These are phyloP conservation scores for Chimonanthus praecox DNA, from an alignment of 164 flowering plant genomes.

Conservation along the genomic window DNA sequence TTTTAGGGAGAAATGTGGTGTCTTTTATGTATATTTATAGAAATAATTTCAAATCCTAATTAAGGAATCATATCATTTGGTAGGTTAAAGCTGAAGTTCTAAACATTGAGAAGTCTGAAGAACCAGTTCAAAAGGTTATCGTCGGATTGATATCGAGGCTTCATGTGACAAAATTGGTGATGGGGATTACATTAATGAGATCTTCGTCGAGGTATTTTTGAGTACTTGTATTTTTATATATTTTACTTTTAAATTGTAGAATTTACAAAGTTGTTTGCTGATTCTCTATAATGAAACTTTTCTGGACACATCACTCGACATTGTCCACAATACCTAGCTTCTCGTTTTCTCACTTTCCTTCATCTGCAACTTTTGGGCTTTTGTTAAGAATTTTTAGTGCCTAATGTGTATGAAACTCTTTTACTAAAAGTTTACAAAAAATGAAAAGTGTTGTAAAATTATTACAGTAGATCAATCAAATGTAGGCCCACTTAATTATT, in stretches of 20 bases:
- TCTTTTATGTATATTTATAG: background rate
- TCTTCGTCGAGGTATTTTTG: slow-evolving; percentile 35
- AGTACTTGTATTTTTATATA: background rate
- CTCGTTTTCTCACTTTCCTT: no score
- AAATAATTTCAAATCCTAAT: background rate
- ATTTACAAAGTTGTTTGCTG: no score
- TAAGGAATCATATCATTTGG: background rate
- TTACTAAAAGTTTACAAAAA: no score
- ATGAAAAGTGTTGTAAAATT: no score
- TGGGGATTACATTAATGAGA: slow-evolving; percentile 49
- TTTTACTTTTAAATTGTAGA: background rate
- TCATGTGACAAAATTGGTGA: slow-evolving; percentile 52
- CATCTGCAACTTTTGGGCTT: no score
- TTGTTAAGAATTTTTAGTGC: no score
- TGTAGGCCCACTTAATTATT: no score
- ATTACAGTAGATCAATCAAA: no score
- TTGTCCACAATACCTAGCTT: no score
- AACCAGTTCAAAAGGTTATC: slow-evolving; percentile 39
- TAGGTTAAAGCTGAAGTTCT: slow-evolving; percentile 46
- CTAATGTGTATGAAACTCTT: no score
- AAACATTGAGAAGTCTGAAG: slow-evolving; percentile 39
- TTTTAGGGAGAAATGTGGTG: background rate
- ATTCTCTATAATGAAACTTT: no score
- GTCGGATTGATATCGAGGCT: slow-evolving; percentile 37
- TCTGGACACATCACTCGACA: no score